Base-by-base conservation (phyloP, 2,329 filamentous ascomycete species). In the Cercospora nicotianae region DNA sequence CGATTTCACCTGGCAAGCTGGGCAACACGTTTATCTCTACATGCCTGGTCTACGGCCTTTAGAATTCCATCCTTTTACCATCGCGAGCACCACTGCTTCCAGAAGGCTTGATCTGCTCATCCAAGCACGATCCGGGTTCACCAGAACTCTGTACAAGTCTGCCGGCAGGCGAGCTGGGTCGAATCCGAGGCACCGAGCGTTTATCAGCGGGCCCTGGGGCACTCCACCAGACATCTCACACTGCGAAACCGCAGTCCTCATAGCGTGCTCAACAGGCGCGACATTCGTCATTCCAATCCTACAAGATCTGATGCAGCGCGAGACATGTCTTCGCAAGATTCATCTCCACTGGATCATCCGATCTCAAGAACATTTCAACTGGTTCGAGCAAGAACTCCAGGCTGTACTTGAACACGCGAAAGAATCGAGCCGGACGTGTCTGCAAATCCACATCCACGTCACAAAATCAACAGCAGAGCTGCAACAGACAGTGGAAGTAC, bases 1-100 rank as follows among this genome's bases (percentile, higher is more conserved):
- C 1, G 83, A 84, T 2, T 82, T 89, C 61, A 78, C 75, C 18
- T 91, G 88, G 89, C 81, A 77, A 30, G 82, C 88, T 3, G 89
- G 88, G 1, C 88, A 90, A 69, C 88, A 90, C 74, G 82, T 87
- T 0, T 89, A 89, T 71, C 78, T 90, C 2, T 85, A 85, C 5
- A 68, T 88, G 82, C 72, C 88, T 85, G 72, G 81, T 81, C 0
- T 42, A 81, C 83, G 18, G 18, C 87, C 86, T 0, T 77, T 90
- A 1, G 86, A 90, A 72, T 85, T 84, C 26, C 88, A 91, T 70
- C 89, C 88, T 0, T 90, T 90, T 73, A 90, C 87, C 1, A 87
- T 90, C 67, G 74, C 76, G 4, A 76, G 74, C 59, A 70, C 70
- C 2, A 48, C 68, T 12, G 12, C 45, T 2, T 84, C 87, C 72